These are phyloP conservation scores for Physcomitrellopsis africana DNA, from an alignment of 225 moss, liverwort and hornwort genomes.

Conservation along the genomic window DNA sequence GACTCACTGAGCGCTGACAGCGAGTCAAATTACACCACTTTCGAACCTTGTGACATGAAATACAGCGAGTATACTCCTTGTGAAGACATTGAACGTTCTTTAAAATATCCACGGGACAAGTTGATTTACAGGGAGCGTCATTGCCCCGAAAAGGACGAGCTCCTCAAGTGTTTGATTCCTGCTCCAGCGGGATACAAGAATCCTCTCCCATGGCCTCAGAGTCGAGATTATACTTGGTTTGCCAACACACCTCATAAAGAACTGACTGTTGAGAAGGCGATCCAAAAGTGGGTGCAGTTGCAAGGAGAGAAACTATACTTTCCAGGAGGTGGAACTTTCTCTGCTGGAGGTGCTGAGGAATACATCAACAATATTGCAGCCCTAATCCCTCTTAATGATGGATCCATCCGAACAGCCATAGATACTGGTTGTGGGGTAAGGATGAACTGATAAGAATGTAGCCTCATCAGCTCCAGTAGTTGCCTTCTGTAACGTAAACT, in stretches of 20 bases:
- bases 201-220: conserved; percentile 89
- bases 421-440: conserved; percentile 73
- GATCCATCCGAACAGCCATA: conserved; percentile 64
- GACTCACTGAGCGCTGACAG: conserved; percentile 46
- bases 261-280: conserved; percentile 72
- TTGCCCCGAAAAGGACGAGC: conserved; percentile 81
- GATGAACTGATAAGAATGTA: not conserved
- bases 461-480: too few species aligned
- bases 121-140: conserved; percentile 92
- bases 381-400: conserved; percentile 58
- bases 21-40: conserved; percentile 46
- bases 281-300: conserved; percentile 72
- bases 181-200: conserved; percentile 84
- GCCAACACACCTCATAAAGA: conserved; percentile 98
- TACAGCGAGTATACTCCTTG: conserved; percentile 98
- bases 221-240: conserved; percentile 80
- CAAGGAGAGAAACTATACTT: conserved; percentile 66
- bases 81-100: conserved; percentile 78
- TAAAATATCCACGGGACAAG: conserved; percentile 73
- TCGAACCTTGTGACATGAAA: conserved; percentile 77
- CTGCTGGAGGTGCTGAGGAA: conserved; percentile 68
- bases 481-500: too few species aligned
- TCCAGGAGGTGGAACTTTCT: conserved; percentile 70
- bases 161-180: conserved; percentile 85
- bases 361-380: conserved; percentile 62